phyloP scores from a whole-genome alignment of 176 grass and related monocot genomes.

The Ampelocalamus luodianensis region DNA sequence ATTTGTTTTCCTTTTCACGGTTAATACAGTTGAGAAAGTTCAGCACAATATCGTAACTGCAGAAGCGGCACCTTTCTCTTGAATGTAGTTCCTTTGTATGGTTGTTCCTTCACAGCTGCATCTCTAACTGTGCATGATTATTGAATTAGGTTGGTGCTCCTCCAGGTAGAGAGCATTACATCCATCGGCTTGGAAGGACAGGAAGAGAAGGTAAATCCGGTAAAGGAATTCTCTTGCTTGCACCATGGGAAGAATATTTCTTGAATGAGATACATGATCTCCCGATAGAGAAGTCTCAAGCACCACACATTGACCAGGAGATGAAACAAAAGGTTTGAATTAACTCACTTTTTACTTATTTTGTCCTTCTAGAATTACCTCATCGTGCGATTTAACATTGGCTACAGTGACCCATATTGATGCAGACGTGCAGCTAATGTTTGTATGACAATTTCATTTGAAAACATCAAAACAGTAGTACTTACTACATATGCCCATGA shows the following conservation, averaged over 20 bases:
- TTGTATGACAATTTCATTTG: no score
- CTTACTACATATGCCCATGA: no score
- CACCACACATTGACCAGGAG: conserved; percentile 60
- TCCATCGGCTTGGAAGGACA: conserved; percentile 90
- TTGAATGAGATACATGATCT: conserved; percentile 85
- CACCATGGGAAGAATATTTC: conserved; percentile 96
- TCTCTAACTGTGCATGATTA: conserved; percentile 36
- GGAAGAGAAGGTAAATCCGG: conserved; percentile 83
- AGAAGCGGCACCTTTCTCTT: background rate
- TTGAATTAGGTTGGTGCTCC: conserved; percentile 78
- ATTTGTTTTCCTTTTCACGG: conserved; percentile 14
- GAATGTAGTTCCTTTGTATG: background rate
- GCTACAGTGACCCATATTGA: no score
- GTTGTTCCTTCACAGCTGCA: background rate
- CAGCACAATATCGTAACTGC: background rate
- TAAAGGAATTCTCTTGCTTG: conserved; percentile 78
- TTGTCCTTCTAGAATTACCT: background rate
- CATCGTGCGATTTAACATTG: no score
- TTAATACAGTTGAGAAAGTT: conserved; percentile 15
- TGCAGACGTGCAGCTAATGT: no score
- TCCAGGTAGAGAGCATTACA: conserved; percentile 89
- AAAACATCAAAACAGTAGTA: no score
- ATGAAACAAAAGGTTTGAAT: conserved; percentile 71
- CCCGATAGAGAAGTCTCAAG: conserved; percentile 58
- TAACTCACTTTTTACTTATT: background rate